Percentiles rank a stretch among this genome's conserved stretches.
These are phyloP conservation scores for Cyclocybe cylindracea DNA, from an alignment of 768 basidiomycete species.

Conservation along the genomic window DNA sequence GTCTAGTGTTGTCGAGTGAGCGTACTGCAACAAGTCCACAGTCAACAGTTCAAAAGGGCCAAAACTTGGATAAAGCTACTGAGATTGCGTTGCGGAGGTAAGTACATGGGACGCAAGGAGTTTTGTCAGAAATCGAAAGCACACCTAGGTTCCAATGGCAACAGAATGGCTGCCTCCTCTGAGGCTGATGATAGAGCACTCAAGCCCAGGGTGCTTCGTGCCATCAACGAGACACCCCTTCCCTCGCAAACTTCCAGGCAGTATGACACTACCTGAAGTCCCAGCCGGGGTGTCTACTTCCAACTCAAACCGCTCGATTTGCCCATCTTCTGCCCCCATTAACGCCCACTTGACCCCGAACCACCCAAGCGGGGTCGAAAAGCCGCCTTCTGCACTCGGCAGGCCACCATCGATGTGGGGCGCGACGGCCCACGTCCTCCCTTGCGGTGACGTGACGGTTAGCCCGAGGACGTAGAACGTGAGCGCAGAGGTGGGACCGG, in stretches of 20 bases:
- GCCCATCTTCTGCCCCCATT: background rate
- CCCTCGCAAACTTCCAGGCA: background rate
- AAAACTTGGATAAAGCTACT: too few species aligned
- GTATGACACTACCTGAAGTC: constrained; percentile 4
- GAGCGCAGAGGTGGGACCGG: constrained; percentile 57
- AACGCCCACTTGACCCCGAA: constrained; percentile 48
- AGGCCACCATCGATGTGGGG: constrained; percentile 46
- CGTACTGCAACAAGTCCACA: too few species aligned
- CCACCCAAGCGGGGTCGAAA: constrained; percentile 53
- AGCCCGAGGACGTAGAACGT: constrained; percentile 61
- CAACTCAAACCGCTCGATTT: constrained; percentile 1
- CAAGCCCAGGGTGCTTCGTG: too few species aligned
- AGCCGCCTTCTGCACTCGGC: constrained; percentile 47
- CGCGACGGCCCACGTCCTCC: constrained; percentile 46
- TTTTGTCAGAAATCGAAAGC: too few species aligned
- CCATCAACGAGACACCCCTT: background rate
- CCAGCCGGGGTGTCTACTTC: constrained; percentile 17
- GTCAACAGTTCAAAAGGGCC: too few species aligned
- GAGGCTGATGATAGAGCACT: too few species aligned
- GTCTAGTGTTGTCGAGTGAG: too few species aligned
- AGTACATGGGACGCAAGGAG: too few species aligned
- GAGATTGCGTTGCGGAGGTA: too few species aligned
- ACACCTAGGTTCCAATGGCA: too few species aligned
- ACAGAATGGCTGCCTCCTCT: too few species aligned
- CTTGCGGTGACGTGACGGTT: constrained; percentile 46